Evolutionary conservation across 495 filamentous ascomycete species (phyloP), one percentile per base, ranked within the genome.

Genomic region (Bombardia bombarda): DNA sequence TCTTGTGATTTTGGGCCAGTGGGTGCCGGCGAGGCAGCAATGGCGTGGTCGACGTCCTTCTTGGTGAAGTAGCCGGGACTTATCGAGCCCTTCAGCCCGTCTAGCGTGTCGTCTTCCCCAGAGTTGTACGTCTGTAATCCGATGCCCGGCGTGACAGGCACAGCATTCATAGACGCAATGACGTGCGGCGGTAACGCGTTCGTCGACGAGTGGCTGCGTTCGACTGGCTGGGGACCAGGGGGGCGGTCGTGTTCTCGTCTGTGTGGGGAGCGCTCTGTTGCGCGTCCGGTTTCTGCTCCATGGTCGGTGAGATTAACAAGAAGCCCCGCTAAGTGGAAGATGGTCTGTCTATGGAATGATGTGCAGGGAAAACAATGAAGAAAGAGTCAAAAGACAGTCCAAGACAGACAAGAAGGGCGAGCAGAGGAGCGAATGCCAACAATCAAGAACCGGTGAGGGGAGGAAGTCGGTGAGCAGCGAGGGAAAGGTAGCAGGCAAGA

Each of bases 141-240:
- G 39, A 74, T 73, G 17, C 60, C 72, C 4, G 74, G 74, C 4
- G 74, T 77, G 33, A 77, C 74, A 8, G 73, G 60, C 20, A 71
- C 61, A 17, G 54, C 49, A 25, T 40, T 65, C 39, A 65, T 42
- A 0, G 60, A 56, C 0, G 49, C 34, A 32, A 39, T 65, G 43
- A 50, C 55, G 53, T 57, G 67, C 46, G 57, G 55, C 5, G 58
- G 67, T 21, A 62, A 66, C n/a, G n/a, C n/a, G n/a, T n/a, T n/a
- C n/a, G n/a, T n/a, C 33, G 28, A 30, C 1, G 59, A 52, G 16
- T 62, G 57, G 42, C 19, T 45, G 42, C 46, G 49, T 14, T 43
- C 39, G 32, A 33, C 42, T 12, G 30, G 22, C 3, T 1, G 17
- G 17, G 46, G 51, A 7, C 48, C 46, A 19, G 33, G 26, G 26